Percentiles rank a stretch among this genome's conserved stretches.
Evolutionary conservation across 192 early-diverging fungal species (phyloP).

Genomic region (Phycomyces blakesleeanus): DNA sequence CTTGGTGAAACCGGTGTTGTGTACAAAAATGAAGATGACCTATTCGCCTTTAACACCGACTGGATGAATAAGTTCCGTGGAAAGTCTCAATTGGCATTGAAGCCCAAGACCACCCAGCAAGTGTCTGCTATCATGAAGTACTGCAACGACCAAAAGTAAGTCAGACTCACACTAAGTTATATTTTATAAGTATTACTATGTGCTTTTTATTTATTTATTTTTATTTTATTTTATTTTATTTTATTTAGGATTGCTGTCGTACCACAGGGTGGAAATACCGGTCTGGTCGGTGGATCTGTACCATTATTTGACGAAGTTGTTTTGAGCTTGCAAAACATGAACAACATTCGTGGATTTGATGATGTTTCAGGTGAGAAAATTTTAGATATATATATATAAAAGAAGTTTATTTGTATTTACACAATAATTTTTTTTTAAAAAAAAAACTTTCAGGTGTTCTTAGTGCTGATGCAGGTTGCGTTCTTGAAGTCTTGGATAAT

Average conservation of each 20-base stretch:
- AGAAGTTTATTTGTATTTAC: no score
- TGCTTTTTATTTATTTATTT: neutral
- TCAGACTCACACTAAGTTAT: neutral
- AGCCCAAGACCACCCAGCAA: constrained; percentile 81
- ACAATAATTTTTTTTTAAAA: no score
- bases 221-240: neutral
- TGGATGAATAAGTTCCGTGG: constrained; percentile 97
- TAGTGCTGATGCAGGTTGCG: constrained; percentile 89
- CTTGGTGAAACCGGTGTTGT: constrained; percentile 40
- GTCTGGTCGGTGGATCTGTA: constrained; percentile 92
- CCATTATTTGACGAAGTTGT: constrained; percentile 96
- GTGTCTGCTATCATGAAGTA: constrained; percentile 83
- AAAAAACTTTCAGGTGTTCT: no score
- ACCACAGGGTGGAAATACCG: constrained; percentile 98
- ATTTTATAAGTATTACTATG: no score
- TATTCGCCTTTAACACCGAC: constrained; percentile 75
- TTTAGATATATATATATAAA: neutral
- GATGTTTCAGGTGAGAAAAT: constrained; percentile 51
- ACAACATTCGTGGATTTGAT: constrained; percentile 72
- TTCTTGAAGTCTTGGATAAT: constrained; percentile 86
- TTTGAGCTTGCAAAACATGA: constrained; percentile 75
- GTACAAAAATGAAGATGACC: constrained; percentile 53
- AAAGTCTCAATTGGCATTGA: constrained; percentile 72
- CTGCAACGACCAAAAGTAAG: constrained; percentile 69
- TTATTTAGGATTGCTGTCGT: constrained; percentile 76